A percentile compares a stretch with the other conserved stretches of the same genome.
Conservation (phyloP, 139 green algal species). For the Edaphochlamys debaryana region DNA sequence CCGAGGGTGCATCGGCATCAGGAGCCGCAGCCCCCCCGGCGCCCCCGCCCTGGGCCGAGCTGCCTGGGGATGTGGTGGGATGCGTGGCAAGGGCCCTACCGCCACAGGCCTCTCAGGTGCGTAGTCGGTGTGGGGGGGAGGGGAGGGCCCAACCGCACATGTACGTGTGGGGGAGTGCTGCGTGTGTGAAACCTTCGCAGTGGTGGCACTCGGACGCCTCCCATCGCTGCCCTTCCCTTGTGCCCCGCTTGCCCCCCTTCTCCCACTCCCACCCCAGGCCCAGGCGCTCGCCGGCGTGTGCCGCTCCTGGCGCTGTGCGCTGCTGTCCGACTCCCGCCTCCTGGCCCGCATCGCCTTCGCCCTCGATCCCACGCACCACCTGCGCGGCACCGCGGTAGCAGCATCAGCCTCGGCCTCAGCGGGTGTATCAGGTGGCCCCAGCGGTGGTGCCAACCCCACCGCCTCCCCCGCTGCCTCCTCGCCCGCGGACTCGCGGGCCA, state of each 20-base stretch:
- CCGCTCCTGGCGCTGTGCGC: neutral
- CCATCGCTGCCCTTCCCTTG: neutral
- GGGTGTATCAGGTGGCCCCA: neutral
- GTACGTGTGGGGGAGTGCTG: too few relatives aligned
- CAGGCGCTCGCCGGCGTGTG: neutral
- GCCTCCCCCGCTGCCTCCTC: too few relatives aligned
- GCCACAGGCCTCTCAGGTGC: slow-evolving; percentile 13
- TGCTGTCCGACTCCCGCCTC: neutral
- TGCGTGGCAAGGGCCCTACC: slow-evolving; percentile 9
- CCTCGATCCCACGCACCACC: neutral
- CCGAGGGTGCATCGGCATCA: neutral
- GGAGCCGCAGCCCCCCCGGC: too few relatives aligned
- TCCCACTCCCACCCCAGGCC: neutral
- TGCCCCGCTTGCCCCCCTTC: neutral
- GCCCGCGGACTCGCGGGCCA: too few relatives aligned
- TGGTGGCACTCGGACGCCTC: too few relatives aligned
- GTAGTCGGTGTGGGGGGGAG: too few relatives aligned
- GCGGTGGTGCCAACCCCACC: neutral
- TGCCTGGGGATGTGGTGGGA: slow-evolving; percentile 1
- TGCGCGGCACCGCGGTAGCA: neutral
- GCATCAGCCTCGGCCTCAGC: neutral
- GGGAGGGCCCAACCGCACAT: too few relatives aligned
- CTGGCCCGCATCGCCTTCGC: slow-evolving; percentile 11
- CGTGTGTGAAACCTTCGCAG: too few relatives aligned
- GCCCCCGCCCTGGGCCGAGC: slow-evolving; percentile 7